Conservation (phyloP, 2,329 filamentous ascomycete species). For the Monosporascus sp. region DNA sequence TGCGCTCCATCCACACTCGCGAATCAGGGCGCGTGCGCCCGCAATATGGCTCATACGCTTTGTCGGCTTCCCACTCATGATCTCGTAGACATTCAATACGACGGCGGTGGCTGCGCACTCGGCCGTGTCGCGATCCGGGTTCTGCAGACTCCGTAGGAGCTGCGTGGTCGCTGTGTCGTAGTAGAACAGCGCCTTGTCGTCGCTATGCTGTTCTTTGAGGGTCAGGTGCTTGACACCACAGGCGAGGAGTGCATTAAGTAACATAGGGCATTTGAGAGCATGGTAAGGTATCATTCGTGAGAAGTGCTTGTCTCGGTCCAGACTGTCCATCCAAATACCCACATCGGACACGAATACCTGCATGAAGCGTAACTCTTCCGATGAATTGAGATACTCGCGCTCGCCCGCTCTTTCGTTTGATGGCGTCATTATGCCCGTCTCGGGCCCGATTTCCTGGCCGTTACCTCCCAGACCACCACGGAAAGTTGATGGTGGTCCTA, state of each 20-base stretch:
- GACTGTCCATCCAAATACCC: conserved; percentile 88
- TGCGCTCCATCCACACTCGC: conserved; percentile 85
- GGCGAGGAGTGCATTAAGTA: conserved; percentile 70
- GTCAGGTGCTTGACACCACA: conserved; percentile 81
- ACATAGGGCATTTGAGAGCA: conserved; percentile 76
- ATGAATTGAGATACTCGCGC: conserved; percentile 62
- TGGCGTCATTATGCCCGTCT: conserved; percentile 35
- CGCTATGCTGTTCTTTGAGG: conserved; percentile 58
- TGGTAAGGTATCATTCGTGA: conserved; percentile 78
- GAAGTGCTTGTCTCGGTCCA: conserved; percentile 84
- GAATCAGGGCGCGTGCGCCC: conserved; percentile 77
- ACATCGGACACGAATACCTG: conserved; percentile 90
- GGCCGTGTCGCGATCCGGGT: conserved; percentile 76
- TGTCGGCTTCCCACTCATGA: conserved; percentile 76
- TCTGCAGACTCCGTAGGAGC: conserved; percentile 70
- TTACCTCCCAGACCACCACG: conserved; percentile 29
- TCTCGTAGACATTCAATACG: conserved; percentile 86
- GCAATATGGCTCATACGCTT: conserved; percentile 87
- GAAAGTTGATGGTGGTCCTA: conserved; percentile 25
- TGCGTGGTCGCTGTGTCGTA: conserved; percentile 82
- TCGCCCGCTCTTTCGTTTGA: conserved; percentile 35
- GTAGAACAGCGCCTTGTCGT: conserved; percentile 68
- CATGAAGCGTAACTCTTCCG: conserved; percentile 83
- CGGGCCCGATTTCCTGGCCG: conserved; percentile 17
- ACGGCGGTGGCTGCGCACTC: conserved; percentile 85